Percentiles rank a stretch among this genome's conserved stretches.
These are phyloP conservation scores for Corylus americana DNA, from an alignment of 306 rosid species.

Conservation along the genomic window DNA sequence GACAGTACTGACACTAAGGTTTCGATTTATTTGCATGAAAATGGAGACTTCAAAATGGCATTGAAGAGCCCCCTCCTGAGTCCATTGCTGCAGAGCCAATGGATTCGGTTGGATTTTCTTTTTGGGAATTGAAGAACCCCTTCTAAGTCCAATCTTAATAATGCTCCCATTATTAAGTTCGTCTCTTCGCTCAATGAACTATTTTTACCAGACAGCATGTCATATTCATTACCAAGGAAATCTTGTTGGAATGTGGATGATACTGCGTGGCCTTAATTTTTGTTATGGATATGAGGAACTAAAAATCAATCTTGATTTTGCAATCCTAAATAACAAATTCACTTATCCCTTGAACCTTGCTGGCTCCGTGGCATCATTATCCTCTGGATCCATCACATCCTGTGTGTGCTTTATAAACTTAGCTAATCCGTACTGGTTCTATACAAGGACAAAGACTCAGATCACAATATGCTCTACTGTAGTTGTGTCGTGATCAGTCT, in stretches of 20 bases:
- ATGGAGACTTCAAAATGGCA: neutral
- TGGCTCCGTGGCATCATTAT: neutral
- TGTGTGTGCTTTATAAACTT: neutral
- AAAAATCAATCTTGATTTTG: constrained; percentile 12
- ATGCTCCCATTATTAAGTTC: constrained; percentile 6
- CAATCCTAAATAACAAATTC: neutral
- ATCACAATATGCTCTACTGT: neutral
- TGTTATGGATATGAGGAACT: constrained; percentile 11
- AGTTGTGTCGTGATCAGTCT: neutral
- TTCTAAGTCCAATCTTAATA: neutral
- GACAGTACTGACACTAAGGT: neutral
- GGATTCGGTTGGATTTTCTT: neutral
- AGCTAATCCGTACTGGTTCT: neutral
- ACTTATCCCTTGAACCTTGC: neutral
- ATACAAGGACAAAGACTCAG: neutral
- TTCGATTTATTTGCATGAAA: neutral
- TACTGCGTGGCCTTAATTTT: neutral
- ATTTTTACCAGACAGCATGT: constrained; percentile 12
- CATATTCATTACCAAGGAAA: neutral
- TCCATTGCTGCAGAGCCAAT: neutral
- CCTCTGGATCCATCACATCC: neutral
- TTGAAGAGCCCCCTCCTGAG: neutral
- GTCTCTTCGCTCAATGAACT: constrained; percentile 8
- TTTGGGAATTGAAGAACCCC: neutral
- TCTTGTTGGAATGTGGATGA: constrained; percentile 20